Conservation (phyloP, 768 basidiomycete species). For the Trametes sanguinea region DNA sequence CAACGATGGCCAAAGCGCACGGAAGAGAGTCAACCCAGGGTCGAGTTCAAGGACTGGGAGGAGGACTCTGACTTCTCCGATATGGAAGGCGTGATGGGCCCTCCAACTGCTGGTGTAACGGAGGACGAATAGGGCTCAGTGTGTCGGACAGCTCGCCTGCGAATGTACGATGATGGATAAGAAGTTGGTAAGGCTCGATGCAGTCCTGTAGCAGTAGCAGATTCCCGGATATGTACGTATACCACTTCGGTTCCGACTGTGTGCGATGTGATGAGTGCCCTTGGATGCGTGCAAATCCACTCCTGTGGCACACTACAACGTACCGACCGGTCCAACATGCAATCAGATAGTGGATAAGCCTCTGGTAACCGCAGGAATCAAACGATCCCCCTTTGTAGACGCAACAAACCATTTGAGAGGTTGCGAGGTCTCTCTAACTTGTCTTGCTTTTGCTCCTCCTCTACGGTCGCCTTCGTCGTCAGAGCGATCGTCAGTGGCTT, state of each 20-base stretch:
- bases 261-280: neutral
- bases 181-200: too few species aligned
- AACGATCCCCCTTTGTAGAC: too few species aligned
- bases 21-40: conserved; percentile 39
- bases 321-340: too few species aligned
- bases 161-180: neutral
- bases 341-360: too few species aligned
- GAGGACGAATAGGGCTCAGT: neutral
- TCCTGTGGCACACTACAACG: too few species aligned
- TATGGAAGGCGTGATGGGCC: conserved; percentile 40
- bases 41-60: conserved; percentile 59
- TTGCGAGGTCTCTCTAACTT: too few species aligned
- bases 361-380: too few species aligned
- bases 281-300: too few species aligned
- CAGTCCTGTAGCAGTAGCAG: neutral
- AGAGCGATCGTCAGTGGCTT: conserved; percentile 72
- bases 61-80: conserved; percentile 54
- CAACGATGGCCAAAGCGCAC: conserved; percentile 76
- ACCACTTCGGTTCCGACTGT: neutral
- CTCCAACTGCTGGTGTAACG: neutral
- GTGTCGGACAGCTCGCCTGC: neutral
- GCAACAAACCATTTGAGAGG: too few species aligned
- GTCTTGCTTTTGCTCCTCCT: too few species aligned
- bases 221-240: neutral
- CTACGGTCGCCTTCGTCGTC: conserved; percentile 66